phyloP scores from a whole-genome alignment of 768 basidiomycete species.

The Trametes villosa region DNA sequence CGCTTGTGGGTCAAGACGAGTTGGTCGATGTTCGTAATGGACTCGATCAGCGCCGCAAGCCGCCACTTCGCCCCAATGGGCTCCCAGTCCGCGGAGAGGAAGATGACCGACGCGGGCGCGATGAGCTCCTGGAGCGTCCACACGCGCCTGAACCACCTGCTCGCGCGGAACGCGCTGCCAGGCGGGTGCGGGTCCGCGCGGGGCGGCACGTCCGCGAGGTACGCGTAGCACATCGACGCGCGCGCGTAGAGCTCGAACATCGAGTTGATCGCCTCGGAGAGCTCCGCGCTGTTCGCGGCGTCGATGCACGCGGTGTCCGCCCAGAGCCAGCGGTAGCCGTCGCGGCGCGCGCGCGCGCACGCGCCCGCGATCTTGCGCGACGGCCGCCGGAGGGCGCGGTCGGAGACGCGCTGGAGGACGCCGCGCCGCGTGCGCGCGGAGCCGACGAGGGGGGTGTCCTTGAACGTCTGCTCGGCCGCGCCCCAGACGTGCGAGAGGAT shows the following conservation, averaged over 20 bases:
- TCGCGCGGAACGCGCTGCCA: background rate
- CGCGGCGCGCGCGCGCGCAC: slow-evolving; percentile 3
- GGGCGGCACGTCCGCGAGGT: slow-evolving; percentile 14
- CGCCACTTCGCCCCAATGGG: slow-evolving; percentile 7
- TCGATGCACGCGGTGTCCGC: slow-evolving; percentile 20
- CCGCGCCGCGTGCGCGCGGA: background rate
- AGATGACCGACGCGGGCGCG: slow-evolving; percentile 14
- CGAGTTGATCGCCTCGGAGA: slow-evolving; percentile 21
- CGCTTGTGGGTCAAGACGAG: slow-evolving; percentile 15
- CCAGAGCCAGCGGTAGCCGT: slow-evolving; percentile 18
- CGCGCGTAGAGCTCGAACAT: slow-evolving; percentile 7
- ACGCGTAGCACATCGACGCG: slow-evolving; percentile 20
- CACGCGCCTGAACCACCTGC: slow-evolving; percentile 10
- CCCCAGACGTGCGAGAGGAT: slow-evolving; percentile 21
- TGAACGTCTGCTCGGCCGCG: slow-evolving; percentile 13
- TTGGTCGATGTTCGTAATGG: slow-evolving; percentile 13
- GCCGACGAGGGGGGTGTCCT: slow-evolving; percentile 5
- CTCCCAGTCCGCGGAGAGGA: slow-evolving; percentile 11
- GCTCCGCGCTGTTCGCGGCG: slow-evolving; percentile 18
- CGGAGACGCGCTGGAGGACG: background rate
- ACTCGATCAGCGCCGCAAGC: slow-evolving; percentile 10
- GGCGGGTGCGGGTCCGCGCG: slow-evolving; percentile 4
- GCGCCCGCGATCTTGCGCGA: slow-evolving; percentile 9
- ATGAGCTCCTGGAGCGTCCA: slow-evolving; percentile 24
- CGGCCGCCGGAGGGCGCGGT: slow-evolving; percentile 1